Conservation (phyloP, 352 stramenopile species). For the Hyaloperonospora arabidopsidis region DNA sequence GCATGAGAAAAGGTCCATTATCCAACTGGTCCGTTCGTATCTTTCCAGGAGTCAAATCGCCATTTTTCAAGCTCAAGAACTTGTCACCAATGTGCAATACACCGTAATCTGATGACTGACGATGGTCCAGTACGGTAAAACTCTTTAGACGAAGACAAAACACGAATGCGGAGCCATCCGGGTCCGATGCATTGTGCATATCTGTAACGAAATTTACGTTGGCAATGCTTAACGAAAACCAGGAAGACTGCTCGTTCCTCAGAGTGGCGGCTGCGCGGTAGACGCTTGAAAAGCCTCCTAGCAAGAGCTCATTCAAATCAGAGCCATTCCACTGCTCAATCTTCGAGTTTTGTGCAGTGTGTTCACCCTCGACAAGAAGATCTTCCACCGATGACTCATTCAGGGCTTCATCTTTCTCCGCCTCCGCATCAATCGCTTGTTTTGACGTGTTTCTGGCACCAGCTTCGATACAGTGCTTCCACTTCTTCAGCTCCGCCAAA, state of each 20-base stretch:
- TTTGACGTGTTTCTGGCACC: slow-evolving; percentile 38
- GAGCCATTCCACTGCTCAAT: slow-evolving; percentile 20
- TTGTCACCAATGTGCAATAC: slow-evolving; percentile 78
- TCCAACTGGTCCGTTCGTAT: slow-evolving; percentile 60
- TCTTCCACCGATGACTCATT: slow-evolving; percentile 25
- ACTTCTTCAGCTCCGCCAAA: slow-evolving; percentile 53
- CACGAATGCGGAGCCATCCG: slow-evolving; percentile 48
- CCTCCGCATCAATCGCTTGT: slow-evolving; percentile 17
- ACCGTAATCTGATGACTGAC: slow-evolving; percentile 59
- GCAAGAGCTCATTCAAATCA: slow-evolving; percentile 43
- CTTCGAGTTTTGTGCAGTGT: slow-evolving; percentile 1
- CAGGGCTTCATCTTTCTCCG: slow-evolving; percentile 31
- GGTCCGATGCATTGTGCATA: slow-evolving; percentile 58
- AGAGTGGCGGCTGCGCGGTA: slow-evolving; percentile 45
- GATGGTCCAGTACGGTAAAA: slow-evolving; percentile 59
- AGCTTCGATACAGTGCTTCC: slow-evolving; percentile 64
- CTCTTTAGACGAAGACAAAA: slow-evolving; percentile 55
- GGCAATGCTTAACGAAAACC: slow-evolving; percentile 69
- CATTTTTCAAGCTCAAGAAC: slow-evolving; percentile 77
- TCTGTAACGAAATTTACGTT: slow-evolving; percentile 53
- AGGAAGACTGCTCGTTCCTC: slow-evolving; percentile 45
- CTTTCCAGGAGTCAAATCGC: slow-evolving; percentile 54
- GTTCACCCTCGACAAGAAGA: slow-evolving; percentile 14
- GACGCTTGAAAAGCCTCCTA: slow-evolving; percentile 65
- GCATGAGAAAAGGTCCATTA: slow-evolving; percentile 41